Evolutionary conservation across 2,329 filamentous ascomycete genomes (phyloP).

Genomic region (Phialophora expanda): DNA sequence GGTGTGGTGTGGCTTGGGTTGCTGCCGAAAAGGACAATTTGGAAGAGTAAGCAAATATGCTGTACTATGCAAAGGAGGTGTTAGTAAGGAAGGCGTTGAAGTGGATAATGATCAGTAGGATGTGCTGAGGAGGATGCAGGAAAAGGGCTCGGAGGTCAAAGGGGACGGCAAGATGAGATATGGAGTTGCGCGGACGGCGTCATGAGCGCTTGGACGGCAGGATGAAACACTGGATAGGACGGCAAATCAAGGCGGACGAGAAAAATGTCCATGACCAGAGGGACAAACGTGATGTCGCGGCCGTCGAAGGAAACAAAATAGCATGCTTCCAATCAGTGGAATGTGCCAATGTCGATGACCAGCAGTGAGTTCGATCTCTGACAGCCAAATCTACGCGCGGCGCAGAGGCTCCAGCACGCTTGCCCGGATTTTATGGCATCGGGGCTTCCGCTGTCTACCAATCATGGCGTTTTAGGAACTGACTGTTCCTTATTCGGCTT

Average conservation of each 20-base stretch:
- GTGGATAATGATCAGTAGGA: neutral
- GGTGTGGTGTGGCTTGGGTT: neutral
- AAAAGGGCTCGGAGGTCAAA: neutral
- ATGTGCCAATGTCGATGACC: slow-evolving; percentile 17
- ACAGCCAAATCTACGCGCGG: slow-evolving; percentile 10
- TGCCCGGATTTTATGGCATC: neutral
- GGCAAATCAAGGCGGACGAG: neutral
- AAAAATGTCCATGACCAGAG: neutral
- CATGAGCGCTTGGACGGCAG: neutral
- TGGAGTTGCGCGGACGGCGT: neutral
- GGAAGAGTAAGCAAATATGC: neutral
- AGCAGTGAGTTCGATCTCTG: slow-evolving; percentile 12
- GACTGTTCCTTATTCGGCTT: neutral
- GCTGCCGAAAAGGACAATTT: neutral
- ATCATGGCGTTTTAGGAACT: slow-evolving; percentile 4
- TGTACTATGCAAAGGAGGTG: neutral
- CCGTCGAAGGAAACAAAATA: slow-evolving; percentile 7
- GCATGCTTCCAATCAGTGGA: slow-evolving; percentile 17
- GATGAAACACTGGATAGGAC: neutral
- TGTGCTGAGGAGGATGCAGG: neutral
- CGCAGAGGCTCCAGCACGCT: neutral
- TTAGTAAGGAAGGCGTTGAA: neutral
- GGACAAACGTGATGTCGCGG: slow-evolving; percentile 20
- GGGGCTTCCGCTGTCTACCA: neutral
- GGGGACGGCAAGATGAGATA: neutral